Base-by-base conservation (phyloP, 2,329 filamentous ascomycete species). In the Pseudodiploospora longispora region DNA sequence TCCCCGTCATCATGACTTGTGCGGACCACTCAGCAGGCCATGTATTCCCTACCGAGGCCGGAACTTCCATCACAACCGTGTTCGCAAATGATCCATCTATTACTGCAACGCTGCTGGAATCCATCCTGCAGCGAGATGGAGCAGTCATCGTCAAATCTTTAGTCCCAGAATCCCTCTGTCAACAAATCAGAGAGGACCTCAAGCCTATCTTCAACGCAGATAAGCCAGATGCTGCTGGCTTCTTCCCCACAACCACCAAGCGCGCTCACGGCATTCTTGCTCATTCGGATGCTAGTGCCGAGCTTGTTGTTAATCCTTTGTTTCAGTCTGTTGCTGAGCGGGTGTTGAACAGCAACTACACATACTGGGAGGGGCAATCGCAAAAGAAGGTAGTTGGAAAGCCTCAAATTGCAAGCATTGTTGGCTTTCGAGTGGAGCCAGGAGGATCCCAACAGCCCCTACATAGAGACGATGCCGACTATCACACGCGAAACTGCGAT, bases 231-330 rank as follows among this genome's bases (percentile, higher is more conserved):
- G 52, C 55, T 30, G 61, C 58, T 19, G 65, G 65, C 6, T 67
- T 68, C 55, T 68, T 68, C 36, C 65, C 65, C 2, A 44, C 48
- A 2, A 68, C 64, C 1, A 68, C 63, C 0, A 61, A 66, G 46
- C 56, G 67, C 19, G 66, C 66, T 0, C 62, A 61, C 2, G 65
- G 67, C 2, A 47, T 70, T 12, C 47, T 69, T 10, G 61, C 53
- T 3, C 55, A 60, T 7, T 69, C 66, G 0, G 59, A 64, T 31
- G 59, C 55, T 1, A 67, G 64, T 29, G 58, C 63, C n/a, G 60
- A 69, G 40, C 56, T 65, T 6, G 58, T 59, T 1, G 58, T 57
- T 32, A 68, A 62, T 30, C 55, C 57, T 4, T 52, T 62, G 5
- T 65, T 61, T 32, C 61, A 61, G n/a, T 47, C 52, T 6, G 52